Conservation (phyloP, 192 early-diverging fungal species). For the Coemansia sp. region DNA sequence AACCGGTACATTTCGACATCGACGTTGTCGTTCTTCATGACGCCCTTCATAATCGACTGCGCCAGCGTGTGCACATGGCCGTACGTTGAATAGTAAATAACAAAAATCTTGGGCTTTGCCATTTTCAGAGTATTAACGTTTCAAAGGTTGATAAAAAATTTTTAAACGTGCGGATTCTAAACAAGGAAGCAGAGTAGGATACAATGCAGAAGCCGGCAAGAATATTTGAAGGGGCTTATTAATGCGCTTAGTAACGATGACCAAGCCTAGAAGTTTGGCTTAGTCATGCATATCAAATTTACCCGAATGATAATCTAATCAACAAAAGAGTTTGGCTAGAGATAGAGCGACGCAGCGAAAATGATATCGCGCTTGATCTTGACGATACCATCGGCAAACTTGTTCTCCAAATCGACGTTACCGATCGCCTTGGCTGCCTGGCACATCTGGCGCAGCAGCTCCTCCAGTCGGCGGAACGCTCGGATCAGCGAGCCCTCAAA, state of each 20-base stretch:
- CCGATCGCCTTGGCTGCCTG: conserved; percentile 92
- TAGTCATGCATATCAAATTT: not conserved
- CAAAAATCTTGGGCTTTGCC: conserved; percentile 55
- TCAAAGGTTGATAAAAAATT: not conserved
- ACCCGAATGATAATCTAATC: not conserved
- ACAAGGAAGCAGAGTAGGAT: not conserved
- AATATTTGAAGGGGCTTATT: not conserved
- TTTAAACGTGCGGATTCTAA: not conserved
- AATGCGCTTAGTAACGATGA: not conserved
- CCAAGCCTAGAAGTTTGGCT: not conserved
- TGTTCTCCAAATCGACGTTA: conserved; percentile 88
- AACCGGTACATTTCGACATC: conserved; percentile 57
- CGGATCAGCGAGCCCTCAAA: conserved; percentile 96
- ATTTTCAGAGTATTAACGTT: conserved; percentile 7
- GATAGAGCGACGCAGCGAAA: conserved; percentile 91
- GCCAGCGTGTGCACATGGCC: conserved; percentile 70
- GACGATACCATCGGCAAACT: conserved; percentile 89
- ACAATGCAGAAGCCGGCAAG: not conserved
- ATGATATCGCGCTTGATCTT: conserved; percentile 97
- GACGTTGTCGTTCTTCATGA: conserved; percentile 42
- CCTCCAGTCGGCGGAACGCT: conserved; percentile 84
- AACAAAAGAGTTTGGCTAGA: too few species aligned
- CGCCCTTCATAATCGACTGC: conserved; percentile 57
- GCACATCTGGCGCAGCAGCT: conserved; percentile 85
- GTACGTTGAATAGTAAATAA: conserved; percentile 65